These are phyloP conservation scores for Hibiscus trionum DNA, from an alignment of 345 rosid genomes.

Conservation along the genomic window DNA sequence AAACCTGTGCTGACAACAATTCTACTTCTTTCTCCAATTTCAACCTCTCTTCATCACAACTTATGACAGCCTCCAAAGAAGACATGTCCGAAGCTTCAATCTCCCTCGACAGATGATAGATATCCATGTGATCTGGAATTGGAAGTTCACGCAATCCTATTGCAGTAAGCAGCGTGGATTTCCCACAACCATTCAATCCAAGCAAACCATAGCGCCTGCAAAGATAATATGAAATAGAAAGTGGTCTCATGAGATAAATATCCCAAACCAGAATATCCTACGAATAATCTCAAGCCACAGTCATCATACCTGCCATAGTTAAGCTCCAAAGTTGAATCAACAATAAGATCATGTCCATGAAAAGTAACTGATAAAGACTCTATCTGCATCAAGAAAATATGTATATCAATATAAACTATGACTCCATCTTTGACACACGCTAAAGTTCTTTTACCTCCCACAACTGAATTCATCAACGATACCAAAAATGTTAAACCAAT, in stretches of 20 bases:
- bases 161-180: slow-evolving; percentile 82
- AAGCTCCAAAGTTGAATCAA: slow-evolving; percentile 88
- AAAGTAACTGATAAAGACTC: slow-evolving; percentile 91
- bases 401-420: not conserved
- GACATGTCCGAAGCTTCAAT: slow-evolving; percentile 97
- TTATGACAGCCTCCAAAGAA: slow-evolving; percentile 72
- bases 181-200: slow-evolving; percentile 97
- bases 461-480: not conserved
- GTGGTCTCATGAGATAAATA: not conserved
- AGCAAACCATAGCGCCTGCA: slow-evolving; percentile 89
- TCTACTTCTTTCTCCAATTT: slow-evolving; percentile 88
- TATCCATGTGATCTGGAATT: slow-evolving; percentile 94
- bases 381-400: slow-evolving; percentile 47
- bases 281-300: not conserved
- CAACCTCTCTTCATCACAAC: slow-evolving; percentile 94
- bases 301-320: slow-evolving; percentile 76
- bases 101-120: slow-evolving; percentile 73
- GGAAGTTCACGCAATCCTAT: slow-evolving; percentile 85
- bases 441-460: not conserved
- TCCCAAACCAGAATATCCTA: not conserved
- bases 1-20: slow-evolving; percentile 54
- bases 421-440: not conserved
- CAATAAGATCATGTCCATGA: slow-evolving; percentile 92
- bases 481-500: not conserved
- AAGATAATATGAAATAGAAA: not conserved